A percentile compares a stretch with the other conserved stretches of the same genome.
Conservation (phyloP, 306 rosid species). For the barrel medic (Medicago truncatula) region DNA sequence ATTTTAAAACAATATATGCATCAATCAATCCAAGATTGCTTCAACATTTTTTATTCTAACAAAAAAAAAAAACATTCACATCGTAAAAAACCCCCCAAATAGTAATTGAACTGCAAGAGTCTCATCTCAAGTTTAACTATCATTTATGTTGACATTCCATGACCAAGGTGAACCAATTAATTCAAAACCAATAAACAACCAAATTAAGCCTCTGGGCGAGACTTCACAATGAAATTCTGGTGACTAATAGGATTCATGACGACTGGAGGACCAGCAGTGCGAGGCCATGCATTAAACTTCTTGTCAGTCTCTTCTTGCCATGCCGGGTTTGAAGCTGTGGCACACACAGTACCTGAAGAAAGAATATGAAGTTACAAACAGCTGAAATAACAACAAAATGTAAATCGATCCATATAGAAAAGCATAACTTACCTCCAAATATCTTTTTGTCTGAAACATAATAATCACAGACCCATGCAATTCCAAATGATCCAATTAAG, state of each 20-base stretch:
- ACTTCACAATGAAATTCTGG: constrained; percentile 76
- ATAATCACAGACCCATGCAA: constrained; percentile 60
- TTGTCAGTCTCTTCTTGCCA: constrained; percentile 94
- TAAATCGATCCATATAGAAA: constrained; percentile 1
- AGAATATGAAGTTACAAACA: constrained; percentile 32
- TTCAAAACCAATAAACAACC: constrained; percentile 39
- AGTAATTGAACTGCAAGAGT: constrained; percentile 36
- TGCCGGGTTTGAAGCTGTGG: constrained; percentile 63
- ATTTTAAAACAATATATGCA: constrained; percentile 17
- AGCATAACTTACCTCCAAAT: constrained; percentile 68
- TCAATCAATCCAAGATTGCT: constrained; percentile 28
- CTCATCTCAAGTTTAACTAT: constrained; percentile 35
- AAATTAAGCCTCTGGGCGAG: constrained; percentile 53
- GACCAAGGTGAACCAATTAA: constrained; percentile 21
- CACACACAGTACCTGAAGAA: constrained; percentile 71
- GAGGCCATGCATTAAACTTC: constrained; percentile 94
- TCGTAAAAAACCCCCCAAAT: constrained; percentile 22
- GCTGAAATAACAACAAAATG: not conserved
- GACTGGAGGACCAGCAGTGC: constrained; percentile 82
- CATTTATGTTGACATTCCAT: constrained; percentile 32
- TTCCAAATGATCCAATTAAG: constrained; percentile 52
- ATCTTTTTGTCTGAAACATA: constrained; percentile 66
- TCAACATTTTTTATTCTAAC: constrained; percentile 46
- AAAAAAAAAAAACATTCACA: constrained; percentile 37
- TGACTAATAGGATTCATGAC: constrained; percentile 78